These are phyloP conservation scores for Ascochyta lentis DNA, from an alignment of 2,329 filamentous ascomycete species.

Conservation along the genomic window DNA sequence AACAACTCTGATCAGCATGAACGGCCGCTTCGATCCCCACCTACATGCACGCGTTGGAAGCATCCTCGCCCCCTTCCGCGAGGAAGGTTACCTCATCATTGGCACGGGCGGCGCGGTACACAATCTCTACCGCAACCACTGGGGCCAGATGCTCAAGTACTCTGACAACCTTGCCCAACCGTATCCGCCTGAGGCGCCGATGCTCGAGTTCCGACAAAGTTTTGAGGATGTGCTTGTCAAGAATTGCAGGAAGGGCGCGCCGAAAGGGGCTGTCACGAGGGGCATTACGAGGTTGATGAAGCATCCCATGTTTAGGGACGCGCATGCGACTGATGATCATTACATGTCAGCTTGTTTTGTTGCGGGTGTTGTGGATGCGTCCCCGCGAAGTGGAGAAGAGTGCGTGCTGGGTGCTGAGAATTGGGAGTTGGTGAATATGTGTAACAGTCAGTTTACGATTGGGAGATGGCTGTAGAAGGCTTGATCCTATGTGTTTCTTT, in stretches of 20 bases:
- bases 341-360: conserved; percentile 72
- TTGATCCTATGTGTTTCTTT: not conserved
- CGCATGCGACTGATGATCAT: conserved; percentile 74
- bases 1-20: conserved; percentile 65
- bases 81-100: conserved; percentile 63
- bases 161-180: conserved; percentile 68
- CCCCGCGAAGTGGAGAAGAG: conserved; percentile 26
- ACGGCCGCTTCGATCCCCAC: conserved; percentile 63
- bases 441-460: conserved; percentile 44
- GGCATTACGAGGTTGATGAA: conserved; percentile 70
- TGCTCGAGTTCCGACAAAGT: conserved; percentile 70
- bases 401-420: conserved; percentile 40
- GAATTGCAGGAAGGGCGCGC: conserved; percentile 56
- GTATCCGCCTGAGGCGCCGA: conserved; percentile 64
- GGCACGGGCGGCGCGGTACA: conserved; percentile 70
- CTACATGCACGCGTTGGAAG: conserved; percentile 65
- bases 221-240: conserved; percentile 66
- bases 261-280: conserved; percentile 56
- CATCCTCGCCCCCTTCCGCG: conserved; percentile 62
- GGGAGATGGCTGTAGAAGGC: conserved; percentile 29
- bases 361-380: conserved; percentile 55
- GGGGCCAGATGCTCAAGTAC: conserved; percentile 69
- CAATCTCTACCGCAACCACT: conserved; percentile 72
- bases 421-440: conserved; percentile 46
- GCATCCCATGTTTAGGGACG: conserved; percentile 69